phyloP scores from a whole-genome alignment of 1,284 basidiomycete genomes.

The Apiotrichum gracile region DNA sequence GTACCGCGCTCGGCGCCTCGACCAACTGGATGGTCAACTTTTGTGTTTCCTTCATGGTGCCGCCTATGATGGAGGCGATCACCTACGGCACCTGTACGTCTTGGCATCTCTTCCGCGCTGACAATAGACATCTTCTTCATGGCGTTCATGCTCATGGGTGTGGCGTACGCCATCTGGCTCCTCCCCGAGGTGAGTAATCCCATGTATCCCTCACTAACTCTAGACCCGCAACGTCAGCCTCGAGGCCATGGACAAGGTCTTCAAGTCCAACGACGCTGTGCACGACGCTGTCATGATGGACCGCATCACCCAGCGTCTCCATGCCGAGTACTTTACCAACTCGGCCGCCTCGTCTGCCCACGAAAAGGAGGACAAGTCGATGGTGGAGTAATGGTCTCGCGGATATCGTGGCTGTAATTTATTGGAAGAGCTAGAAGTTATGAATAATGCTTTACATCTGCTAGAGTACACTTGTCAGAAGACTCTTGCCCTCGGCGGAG shows the following conservation, averaged over 20 bases:
- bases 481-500: no score
- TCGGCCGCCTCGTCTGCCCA: not conserved
- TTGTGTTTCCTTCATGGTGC: slow-evolving; percentile 17
- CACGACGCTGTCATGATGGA: slow-evolving; percentile 16
- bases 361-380: not conserved
- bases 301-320: slow-evolving; percentile 8
- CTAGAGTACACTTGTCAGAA: no score
- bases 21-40: slow-evolving; percentile 26
- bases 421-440: no score
- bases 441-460: no score
- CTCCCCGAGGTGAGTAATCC: no score
- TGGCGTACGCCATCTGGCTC: slow-evolving; percentile 19
- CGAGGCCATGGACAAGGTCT: slow-evolving; percentile 21
- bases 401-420: no score
- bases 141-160: slow-evolving; percentile 20
- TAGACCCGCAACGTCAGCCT: slow-evolving; percentile 18
- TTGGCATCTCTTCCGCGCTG: not conserved
- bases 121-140: slow-evolving; percentile 19
- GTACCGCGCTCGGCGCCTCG: slow-evolving; percentile 17
- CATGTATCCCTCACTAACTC: no score
- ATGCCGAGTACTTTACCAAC: slow-evolving; percentile 8
- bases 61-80: slow-evolving; percentile 17
- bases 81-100: slow-evolving; percentile 13
- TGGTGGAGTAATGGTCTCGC: not conserved
- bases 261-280: slow-evolving; percentile 17